Base-by-base conservation (phyloP, 257 asterid species). In the Jasminum sambac region DNA sequence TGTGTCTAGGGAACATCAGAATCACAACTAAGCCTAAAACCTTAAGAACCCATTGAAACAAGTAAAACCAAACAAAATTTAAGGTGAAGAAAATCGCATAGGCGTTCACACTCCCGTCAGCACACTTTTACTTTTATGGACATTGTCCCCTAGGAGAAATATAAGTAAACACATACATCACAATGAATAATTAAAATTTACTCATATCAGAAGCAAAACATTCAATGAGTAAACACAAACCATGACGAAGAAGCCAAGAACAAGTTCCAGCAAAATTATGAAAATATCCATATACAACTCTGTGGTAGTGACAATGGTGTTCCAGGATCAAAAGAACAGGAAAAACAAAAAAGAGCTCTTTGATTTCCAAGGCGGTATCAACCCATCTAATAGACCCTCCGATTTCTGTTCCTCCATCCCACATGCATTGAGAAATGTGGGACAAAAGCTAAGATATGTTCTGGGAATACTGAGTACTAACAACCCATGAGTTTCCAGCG, bases 31-130 rank as follows among this genome's bases (percentile, higher is more conserved):
- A 37, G 14, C 61, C 42, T 30, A 52, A 72, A 66, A 36, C 76
- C 46, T 43, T 30, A 72, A 44, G 66, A 64, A 65, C 21, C 64
- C 17, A 30, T 30, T 30, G 36, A 30, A 30, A 25, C 37, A 63
- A 55, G 69, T 30, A 69, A 46, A 70, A 60, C 46, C n/a, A n/a
- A n/a, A n/a, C n/a, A n/a, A 75, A 63, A 19, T 39, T 39, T 38
- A 43, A 36, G 52, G 64, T 34, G 67, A 77, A 58, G 72, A 30
- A 30, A 76, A 42, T 70, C 76, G 89, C 96, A 96, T 62, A 81
- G 78, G 73, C 96, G 96, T 39, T 89, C 92, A 2, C 89, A 86
- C 78, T 86, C 95, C 86, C 87, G 11, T 82, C 96, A 69, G 98
- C 97, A 76, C 81, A 90, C 77, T 78, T 78, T 94, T 58, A 94